phyloP scores from a whole-genome alignment of 2,329 filamentous ascomycete genomes.

The Fusarium acutatum region DNA sequence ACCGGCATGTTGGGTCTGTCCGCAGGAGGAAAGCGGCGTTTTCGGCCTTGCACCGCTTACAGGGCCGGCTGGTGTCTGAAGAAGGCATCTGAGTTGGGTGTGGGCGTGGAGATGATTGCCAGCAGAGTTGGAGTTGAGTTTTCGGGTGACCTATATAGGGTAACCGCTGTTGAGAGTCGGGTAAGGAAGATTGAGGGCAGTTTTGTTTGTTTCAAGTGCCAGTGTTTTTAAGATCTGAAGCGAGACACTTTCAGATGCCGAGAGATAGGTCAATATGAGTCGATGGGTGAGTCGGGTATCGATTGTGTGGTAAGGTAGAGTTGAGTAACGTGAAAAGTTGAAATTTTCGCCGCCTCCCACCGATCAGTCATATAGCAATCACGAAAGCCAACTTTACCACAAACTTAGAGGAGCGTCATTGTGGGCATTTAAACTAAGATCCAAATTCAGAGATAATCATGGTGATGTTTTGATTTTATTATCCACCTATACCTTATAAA shows the following conservation, averaged over 20 bases:
- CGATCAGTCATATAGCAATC: background rate
- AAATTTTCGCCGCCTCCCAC: slow-evolving; percentile 35
- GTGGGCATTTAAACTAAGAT: background rate
- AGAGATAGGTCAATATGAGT: background rate
- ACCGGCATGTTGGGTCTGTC: slow-evolving; percentile 47
- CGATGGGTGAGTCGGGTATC: slow-evolving; percentile 6
- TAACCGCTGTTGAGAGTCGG: slow-evolving; percentile 7
- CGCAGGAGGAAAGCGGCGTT: slow-evolving; percentile 44
- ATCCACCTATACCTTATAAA: background rate
- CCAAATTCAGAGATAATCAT: background rate
- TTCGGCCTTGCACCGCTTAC: slow-evolving; percentile 46
- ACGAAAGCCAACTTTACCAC: background rate
- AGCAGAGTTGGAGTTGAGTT: background rate
- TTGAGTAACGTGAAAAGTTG: slow-evolving; percentile 20
- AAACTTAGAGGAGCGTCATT: background rate
- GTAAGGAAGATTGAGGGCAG: background rate
- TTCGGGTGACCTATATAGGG: slow-evolving; percentile 30
- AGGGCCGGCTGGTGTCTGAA: slow-evolving; percentile 38
- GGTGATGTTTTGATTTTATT: background rate
- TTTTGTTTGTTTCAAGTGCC: background rate
- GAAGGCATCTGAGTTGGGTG: slow-evolving; percentile 25
- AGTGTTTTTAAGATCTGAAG: background rate
- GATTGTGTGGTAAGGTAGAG: slow-evolving; percentile 2
- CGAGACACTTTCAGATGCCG: background rate
- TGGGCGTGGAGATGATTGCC: background rate